phyloP scores from a whole-genome alignment of 345 rosid genomes.

The Eucalyptus regnans region DNA sequence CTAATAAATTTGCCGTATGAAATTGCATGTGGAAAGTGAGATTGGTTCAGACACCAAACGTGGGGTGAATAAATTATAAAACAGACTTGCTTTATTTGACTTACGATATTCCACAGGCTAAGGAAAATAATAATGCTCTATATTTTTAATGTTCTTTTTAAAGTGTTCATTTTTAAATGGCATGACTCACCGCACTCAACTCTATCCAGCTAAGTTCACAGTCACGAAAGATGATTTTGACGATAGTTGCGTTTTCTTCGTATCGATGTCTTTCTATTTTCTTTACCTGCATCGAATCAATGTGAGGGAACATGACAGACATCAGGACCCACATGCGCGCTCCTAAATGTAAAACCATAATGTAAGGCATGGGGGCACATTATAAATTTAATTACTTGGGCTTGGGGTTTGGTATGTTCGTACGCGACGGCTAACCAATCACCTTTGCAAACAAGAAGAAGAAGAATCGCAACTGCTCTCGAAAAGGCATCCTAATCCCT shows the following conservation, averaged over 20 bases:
- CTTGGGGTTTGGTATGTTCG: neutral
- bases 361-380: neutral
- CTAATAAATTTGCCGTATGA: neutral
- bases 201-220: neutral
- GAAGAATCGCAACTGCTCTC: neutral
- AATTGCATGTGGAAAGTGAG: neutral
- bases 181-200: neutral
- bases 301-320: rapidly evolving
- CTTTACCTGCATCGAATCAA: rapidly evolving
- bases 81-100: neutral
- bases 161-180: neutral
- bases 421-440: neutral
- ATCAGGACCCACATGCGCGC: rapidly evolving
- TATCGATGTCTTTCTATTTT: neutral
- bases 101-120: neutral
- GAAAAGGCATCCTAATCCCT: neutral
- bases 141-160: neutral
- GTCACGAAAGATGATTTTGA: neutral
- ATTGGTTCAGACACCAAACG: neutral
- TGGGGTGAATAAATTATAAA: neutral
- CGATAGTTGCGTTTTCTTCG: neutral
- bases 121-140: neutral
- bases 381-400: neutral
- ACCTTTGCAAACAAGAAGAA: neutral
- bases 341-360: neutral